Conservation (phyloP, 2,329 filamentous ascomycete genomes). For the Emmonsiellopsis sp. region DNA sequence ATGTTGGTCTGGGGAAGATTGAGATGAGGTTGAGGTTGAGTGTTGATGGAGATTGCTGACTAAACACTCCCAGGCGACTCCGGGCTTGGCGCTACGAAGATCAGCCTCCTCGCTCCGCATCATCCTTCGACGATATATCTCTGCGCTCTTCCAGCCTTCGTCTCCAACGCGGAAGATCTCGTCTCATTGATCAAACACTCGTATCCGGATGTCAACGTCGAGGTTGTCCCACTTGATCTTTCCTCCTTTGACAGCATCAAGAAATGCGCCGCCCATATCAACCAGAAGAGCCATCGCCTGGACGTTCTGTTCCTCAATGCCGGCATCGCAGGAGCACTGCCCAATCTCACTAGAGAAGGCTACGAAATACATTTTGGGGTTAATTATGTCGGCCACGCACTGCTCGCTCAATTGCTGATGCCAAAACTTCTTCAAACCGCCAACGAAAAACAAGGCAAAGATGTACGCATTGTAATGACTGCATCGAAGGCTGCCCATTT, state of each 20-base stretch:
- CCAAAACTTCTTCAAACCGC: conserved; percentile 36
- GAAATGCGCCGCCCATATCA: conserved; percentile 29
- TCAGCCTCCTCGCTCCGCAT: conserved; percentile 34
- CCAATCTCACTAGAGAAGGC: conserved; percentile 34
- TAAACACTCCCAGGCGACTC: too few species aligned
- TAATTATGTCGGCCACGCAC: conserved; percentile 43
- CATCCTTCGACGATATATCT: conserved; percentile 36
- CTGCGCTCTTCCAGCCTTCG: conserved; percentile 35
- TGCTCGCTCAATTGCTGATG: conserved; percentile 38
- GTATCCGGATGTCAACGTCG: conserved; percentile 21
- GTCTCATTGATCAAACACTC: conserved; percentile 29
- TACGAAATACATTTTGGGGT: conserved; percentile 44
- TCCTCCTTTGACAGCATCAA: conserved; percentile 33
- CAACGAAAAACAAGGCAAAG: neutral
- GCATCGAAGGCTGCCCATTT: conserved; percentile 15
- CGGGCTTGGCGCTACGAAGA: conserved; percentile 19
- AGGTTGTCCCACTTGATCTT: conserved; percentile 35
- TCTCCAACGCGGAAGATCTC: conserved; percentile 28
- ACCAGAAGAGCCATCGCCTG: conserved; percentile 25
- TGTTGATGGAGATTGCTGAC: too few species aligned
- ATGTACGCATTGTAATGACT: conserved; percentile 34
- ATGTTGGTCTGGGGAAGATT: conserved; percentile 25
- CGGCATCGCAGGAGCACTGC: conserved; percentile 29
- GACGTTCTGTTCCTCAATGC: conserved; percentile 41
- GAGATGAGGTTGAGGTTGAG: conserved; percentile 37